Evolutionary conservation across 2,329 filamentous ascomycete species (phyloP).

Genomic region (Colletotrichum endophyticum): DNA sequence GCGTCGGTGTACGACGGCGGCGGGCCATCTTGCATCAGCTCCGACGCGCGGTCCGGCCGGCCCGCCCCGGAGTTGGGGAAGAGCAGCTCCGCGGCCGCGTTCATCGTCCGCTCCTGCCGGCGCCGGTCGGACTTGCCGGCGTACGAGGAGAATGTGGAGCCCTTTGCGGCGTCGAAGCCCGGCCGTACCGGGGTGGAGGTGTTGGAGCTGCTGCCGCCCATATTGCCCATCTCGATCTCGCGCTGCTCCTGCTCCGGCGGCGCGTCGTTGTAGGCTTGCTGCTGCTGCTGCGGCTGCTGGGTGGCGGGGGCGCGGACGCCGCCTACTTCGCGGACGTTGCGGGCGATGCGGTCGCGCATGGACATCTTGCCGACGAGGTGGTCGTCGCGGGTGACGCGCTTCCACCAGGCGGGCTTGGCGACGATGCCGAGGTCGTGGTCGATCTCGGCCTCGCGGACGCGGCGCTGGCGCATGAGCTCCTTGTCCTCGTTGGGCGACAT

Average conservation of each 20-base stretch:
- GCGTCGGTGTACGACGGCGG: conserved; percentile 41
- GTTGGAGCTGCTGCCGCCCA: conserved; percentile 24
- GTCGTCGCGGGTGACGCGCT: conserved; percentile 52
- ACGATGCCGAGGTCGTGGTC: conserved; percentile 67
- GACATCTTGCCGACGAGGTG: conserved; percentile 36
- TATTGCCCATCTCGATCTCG: conserved; percentile 44
- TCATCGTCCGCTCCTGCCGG: conserved; percentile 47
- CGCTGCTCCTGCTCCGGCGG: conserved; percentile 33
- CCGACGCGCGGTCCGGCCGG: conserved; percentile 38
- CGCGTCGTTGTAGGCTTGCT: conserved; percentile 37
- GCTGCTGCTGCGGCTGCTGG: conserved; percentile 31
- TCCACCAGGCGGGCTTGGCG: conserved; percentile 72
- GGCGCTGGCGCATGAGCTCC: conserved; percentile 68
- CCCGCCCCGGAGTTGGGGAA: conserved; percentile 47
- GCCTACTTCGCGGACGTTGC: conserved; percentile 61
- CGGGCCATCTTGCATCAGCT: conserved; percentile 49
- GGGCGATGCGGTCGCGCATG: conserved; percentile 57
- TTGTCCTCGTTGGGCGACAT: conserved; percentile 73
- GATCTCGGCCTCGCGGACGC: conserved; percentile 56
- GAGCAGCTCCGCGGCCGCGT: conserved; percentile 49
- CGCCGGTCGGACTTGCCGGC: conserved; percentile 48
- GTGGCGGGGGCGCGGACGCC: conserved; percentile 50
- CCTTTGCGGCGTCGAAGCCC: conserved; percentile 26
- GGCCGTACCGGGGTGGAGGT: conserved; percentile 16
- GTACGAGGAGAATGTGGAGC: conserved; percentile 34